Evolutionary conservation across 768 basidiomycete genomes (phyloP).

Genomic region (Amanita pallidorosea): DNA sequence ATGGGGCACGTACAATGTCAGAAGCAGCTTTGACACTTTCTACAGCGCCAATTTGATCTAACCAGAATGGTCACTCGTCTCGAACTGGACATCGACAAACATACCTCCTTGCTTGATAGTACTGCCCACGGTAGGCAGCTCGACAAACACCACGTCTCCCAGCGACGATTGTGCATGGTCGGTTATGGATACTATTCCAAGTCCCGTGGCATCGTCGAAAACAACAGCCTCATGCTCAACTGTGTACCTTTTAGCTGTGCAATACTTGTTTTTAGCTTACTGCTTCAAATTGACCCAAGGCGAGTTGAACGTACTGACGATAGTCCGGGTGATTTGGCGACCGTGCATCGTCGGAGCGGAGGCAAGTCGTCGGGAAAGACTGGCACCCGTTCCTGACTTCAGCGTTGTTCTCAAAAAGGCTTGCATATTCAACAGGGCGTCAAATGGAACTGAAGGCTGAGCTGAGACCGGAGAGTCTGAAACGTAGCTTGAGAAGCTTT

Average conservation of each 20-base stretch:
- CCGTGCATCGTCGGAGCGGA: background rate
- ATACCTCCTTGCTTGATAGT: conserved; percentile 64
- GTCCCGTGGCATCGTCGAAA: conserved; percentile 64
- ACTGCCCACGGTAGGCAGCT: conserved; percentile 61
- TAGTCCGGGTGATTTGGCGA: conserved; percentile 30
- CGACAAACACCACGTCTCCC: conserved; percentile 97
- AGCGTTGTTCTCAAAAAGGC: background rate
- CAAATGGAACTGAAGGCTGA: conserved; percentile 14
- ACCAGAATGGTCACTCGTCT: background rate
- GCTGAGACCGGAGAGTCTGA: conserved; percentile 28
- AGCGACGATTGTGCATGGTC: conserved; percentile 85
- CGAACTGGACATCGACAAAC: conserved; percentile 16
- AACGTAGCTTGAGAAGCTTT: conserved; percentile 8
- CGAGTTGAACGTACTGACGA: conserved; percentile 43
- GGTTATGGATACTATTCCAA: conserved; percentile 82
- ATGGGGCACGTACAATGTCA: conserved; percentile 53
- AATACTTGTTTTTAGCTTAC: conserved; percentile 3
- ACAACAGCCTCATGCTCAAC: conserved; percentile 79
- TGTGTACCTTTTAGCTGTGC: conserved; percentile 68
- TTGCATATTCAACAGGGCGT: conserved; percentile 4
- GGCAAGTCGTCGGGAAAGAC: background rate
- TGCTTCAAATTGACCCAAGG: background rate
- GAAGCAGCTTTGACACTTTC: conserved; percentile 97
- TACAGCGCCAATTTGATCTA: conserved; percentile 83
- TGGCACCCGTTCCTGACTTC: background rate